These are phyloP conservation scores for Suillus subaureus DNA, from an alignment of 768 basidiomycete species.

Conservation along the genomic window DNA sequence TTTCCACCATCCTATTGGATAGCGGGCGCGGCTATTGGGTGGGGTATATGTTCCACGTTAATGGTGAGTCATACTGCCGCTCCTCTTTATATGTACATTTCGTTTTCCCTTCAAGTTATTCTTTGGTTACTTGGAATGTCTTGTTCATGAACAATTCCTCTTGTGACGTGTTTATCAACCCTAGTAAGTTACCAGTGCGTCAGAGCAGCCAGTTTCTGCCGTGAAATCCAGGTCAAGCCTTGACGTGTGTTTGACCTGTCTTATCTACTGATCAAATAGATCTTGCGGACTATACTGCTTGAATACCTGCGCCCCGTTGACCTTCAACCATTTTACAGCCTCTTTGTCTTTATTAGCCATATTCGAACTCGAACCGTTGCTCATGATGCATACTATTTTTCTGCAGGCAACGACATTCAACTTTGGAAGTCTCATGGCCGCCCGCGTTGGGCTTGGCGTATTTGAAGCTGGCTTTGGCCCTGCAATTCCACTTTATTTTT, in stretches of 20 bases:
- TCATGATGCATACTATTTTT: background rate
- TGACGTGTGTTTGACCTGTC: background rate
- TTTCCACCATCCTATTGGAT: conserved; percentile 71
- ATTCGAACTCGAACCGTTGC: background rate
- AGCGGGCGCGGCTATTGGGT: conserved; percentile 64
- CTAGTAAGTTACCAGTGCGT: background rate
- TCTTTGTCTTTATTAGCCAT: background rate
- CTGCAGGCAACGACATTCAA: conserved; percentile 60
- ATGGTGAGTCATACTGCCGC: conserved; percentile 46
- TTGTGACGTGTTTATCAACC: background rate
- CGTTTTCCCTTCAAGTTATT: too few relatives aligned
- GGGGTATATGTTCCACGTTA: conserved; percentile 76
- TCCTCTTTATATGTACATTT: background rate
- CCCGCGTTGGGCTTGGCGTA: conserved; percentile 66
- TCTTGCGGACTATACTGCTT: background rate
- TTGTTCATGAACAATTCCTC: background rate
- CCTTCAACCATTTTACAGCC: background rate
- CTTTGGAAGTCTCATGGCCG: conserved; percentile 57
- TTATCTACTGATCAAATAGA: background rate
- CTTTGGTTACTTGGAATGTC: background rate
- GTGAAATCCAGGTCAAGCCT: background rate
- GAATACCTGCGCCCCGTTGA: background rate
- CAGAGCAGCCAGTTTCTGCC: background rate
- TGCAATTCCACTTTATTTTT: conserved; percentile 76
- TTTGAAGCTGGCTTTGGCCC: conserved; percentile 83